Evolutionary conservation across 345 rosid genomes (phyloP), one percentile per base, ranked within the genome.

Genomic region (Rhodamnia argentea): DNA sequence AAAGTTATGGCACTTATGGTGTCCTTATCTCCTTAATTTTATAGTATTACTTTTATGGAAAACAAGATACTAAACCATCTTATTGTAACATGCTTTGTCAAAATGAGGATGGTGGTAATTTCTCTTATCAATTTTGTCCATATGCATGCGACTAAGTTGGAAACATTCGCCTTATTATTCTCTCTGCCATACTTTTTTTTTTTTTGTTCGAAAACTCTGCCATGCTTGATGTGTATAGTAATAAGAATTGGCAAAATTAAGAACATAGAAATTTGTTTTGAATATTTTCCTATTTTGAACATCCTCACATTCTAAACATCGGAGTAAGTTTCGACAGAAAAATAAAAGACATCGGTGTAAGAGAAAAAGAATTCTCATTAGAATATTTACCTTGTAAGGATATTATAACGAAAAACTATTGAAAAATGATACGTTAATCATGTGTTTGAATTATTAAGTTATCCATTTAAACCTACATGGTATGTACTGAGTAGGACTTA

Each of bases 171-270:
- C 2, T 60, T 60, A 3, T 27, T 27, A 27, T 60, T 60, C 29
- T 27, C 40, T 14, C 14, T 8, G 40, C 0, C 9, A 16, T 13
- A 14, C 40, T n/a, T n/a, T n/a, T n/a, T n/a, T n/a, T n/a, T n/a
- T n/a, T n/a, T n/a, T n/a, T n/a, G n/a, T n/a, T n/a, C n/a, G n/a
- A n/a, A n/a, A n/a, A n/a, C 40, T 14, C 14, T 8, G 40, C 0
- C 9, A 16, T 13, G 6, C 40, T 62, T 27, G 40, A 62, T 62
- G 75, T 27, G 75, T 4, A 29, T 14, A 0, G 75, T 62, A 29
- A 14, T 27, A 14, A 14, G 40, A 62, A 27, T 62, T 1, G 7
- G 40, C 22, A 27, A 14, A 62, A 62, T 7, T 13, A 62, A 62
- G 0, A 27, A 62, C 40, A 62, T 14, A 27, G 14, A 62, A 27